Base-by-base conservation (phyloP, 106 monocot species). In the Allium cepa region DNA sequence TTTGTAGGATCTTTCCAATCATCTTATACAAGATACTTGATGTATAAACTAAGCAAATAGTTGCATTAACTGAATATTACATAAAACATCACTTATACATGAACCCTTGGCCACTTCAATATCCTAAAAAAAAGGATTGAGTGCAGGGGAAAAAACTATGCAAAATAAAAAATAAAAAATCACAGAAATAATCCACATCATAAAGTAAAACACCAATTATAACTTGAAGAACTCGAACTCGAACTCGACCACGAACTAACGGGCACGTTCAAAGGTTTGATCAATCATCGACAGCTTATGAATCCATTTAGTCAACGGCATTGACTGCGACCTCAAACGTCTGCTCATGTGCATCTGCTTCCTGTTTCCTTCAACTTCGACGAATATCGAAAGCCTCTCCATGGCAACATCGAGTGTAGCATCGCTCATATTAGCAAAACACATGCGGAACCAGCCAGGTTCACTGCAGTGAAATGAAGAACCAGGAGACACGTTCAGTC, bases 361-460 rank as follows among this genome's bases (percentile, higher is more conserved):
- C 4, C 36, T 26, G 10, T 12, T 11, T 1, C 52, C n/a, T 0
- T 10, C 28, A 1, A 36, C 4, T 9, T 59, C 59, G 6, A 71
- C 78, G 63, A 87, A 88, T 9, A 17, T 45, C 49, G 66, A 60
- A 13, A 96, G 69, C 59, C 96, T 71, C 26, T 55, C 46, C 55
- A 91, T 72, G n/a, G 95, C 80, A 46, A 91, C 53, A 13, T 76
- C 53, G 47, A 96, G 80, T 5, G 91, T 84, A 17, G 79, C 81
- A 11, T 60, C 79, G 8, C 83, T 78, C 81, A 91, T 84, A 76
- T 96, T 91, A 9, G 96, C 91, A 57, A 92, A 96, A 72, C 96
- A 96, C 28, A 96, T 53, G 11, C 96, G 79, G 47, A 96, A 88
- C 96, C 96, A 96, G 2, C 96, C 96, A 0, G 95, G 91, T 55